Conservation (phyloP, 164 flowering plant genomes). For the Magnolia changhungtana region DNA sequence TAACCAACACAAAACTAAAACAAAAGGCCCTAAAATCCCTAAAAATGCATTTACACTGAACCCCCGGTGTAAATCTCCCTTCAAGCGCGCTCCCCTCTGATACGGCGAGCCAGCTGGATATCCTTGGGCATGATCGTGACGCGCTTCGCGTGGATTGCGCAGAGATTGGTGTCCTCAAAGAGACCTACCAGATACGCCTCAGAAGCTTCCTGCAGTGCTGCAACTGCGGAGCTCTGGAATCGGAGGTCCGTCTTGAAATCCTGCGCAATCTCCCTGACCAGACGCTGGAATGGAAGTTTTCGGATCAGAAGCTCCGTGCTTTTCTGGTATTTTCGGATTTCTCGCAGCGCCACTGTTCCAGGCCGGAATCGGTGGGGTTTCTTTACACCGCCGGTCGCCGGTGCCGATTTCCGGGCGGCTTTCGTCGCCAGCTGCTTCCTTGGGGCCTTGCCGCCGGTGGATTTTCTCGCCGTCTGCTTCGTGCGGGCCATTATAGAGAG, state of each 20-base stretch:
- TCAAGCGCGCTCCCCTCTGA: constrained; percentile 39
- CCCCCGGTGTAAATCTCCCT: background rate
- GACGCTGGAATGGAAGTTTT: constrained; percentile 33
- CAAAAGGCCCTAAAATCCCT: background rate
- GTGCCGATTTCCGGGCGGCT: constrained; percentile 33
- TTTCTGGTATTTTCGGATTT: constrained; percentile 12
- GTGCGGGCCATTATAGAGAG: constrained; percentile 22
- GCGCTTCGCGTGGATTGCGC: constrained; percentile 39
- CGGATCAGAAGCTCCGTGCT: constrained; percentile 22
- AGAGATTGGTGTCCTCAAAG: constrained; percentile 30
- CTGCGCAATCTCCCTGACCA: constrained; percentile 36
- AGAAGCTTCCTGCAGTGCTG: constrained; percentile 34
- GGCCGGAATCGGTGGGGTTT: constrained; percentile 21
- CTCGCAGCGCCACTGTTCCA: constrained; percentile 11
- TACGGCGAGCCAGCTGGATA: constrained; percentile 37
- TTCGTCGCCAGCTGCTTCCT: constrained; percentile 16
- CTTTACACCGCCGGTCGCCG: constrained; percentile 40
- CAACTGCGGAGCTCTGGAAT: constrained; percentile 41
- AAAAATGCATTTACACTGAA: background rate
- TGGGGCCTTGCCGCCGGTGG: constrained; percentile 27
- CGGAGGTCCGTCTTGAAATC: constrained; percentile 41
- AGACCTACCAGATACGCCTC: constrained; percentile 24
- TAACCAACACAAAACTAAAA: background rate
- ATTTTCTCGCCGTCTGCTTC: constrained; percentile 30
- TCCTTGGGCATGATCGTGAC: constrained; percentile 45